Evolutionary conservation across 2,329 filamentous ascomycete species (phyloP), one percentile per base, ranked within the genome.

Genomic region (Cordyceps farinosa): DNA sequence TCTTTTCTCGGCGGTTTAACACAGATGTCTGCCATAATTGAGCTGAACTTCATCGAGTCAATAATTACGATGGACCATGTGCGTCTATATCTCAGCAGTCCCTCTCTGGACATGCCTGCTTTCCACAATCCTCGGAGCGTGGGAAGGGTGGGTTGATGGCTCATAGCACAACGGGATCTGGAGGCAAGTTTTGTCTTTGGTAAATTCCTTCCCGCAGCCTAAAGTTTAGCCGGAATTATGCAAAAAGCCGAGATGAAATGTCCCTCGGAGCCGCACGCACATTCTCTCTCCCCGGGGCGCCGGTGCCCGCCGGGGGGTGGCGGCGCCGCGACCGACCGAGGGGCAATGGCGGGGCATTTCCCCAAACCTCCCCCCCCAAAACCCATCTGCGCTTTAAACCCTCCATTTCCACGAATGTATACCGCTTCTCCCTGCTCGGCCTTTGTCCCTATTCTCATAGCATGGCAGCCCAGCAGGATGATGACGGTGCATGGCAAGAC

Each of bases 401-500:
- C 4, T 38, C 17, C 32, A 10, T 32, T n/a, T 11, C 32, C 22
- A 22, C 22, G 22, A 22, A 22, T 22, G 22, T 22, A 22, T 22
- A 22, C 22, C 22, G 22, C 22, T 22, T 22, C 22, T 22, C 22
- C 22, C 22, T 22, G 22, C 22, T 22, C 22, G 22, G 22, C 22
- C 22, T 22, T 22, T 22, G 22, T 7, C 5, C n/a, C n/a, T 17
- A n/a, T 9, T 11, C 10, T 27, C 5, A 9, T 60, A 8, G 2
- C 59, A 22, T 60, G 53, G 44, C 56, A 47, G n/a, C 22, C 17
- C 59, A 65, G 38, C 55, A 47, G 30, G 45, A 48, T 4, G 38
- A 45, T 6, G 61, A 72, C 17, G 68, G 72, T 27, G 63, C 66
- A 13, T 77, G 75, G 72, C 77, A 84, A 65, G 65, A 81, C 27